Evolutionary conservation across 768 basidiomycete genomes (phyloP), one percentile per base, ranked within the genome.

Genomic region (Phaeotremella skinneri): DNA sequence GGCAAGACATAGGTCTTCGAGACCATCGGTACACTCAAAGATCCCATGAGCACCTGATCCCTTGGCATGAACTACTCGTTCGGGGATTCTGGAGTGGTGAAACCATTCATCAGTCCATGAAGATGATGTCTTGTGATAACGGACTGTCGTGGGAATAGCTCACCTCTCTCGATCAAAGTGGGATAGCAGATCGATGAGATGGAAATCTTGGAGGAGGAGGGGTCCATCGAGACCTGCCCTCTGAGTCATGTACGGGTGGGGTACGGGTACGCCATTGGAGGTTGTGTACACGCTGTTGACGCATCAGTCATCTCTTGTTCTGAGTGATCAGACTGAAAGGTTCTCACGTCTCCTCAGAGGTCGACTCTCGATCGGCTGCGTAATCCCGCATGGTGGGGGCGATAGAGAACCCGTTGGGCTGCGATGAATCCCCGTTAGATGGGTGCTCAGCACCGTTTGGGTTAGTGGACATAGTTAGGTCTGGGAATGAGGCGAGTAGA

Each of bases 111-210:
- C 16, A 21, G 21, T 50, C 49, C 26, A 29, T 30, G 21, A 50
- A 27, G 25, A 29, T 7, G 7, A 16, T 23, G 41, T 23, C 20
- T 53, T 30, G 16, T 5, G 20, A 53, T 25, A 21, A 51, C 21
- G 11, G n/a, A n/a, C 21, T 27, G 13, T 16, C 7, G 47, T 25
- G 25, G 14, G 16, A 21, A 2, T 3, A 13, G 62, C 66, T 59
- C 43, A 71, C 69, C 68, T 64, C 73, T 78, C 70, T 48, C 72
- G 65, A 43, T 70, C 72, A 61, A 81, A 91, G 64, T 94, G 92
- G 16, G 90, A 86, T 62, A 98, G 85, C 49, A 88, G 81, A 79
- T 91, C 90, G 72, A 93, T 87, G 78, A 89, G 85, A 62, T 75
- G 73, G 58, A 77, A 75, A 54, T 76, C 91, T 79, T 94, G 91